phyloP scores from a whole-genome alignment of 148 eudicot species.

The Cornus florida region DNA sequence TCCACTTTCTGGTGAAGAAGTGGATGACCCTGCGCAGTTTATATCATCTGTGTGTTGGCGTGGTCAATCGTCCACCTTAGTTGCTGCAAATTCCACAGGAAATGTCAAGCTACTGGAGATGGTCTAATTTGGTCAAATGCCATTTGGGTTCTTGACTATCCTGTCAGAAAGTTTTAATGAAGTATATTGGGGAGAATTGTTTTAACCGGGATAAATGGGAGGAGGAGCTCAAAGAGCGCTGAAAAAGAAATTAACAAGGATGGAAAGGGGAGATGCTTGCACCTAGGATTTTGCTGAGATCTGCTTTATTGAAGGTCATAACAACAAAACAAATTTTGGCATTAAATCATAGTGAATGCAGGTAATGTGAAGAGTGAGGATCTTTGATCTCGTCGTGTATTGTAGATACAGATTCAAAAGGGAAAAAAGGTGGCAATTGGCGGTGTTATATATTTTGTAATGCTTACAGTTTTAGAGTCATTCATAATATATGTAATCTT shows the following conservation, averaged over 20 bases:
- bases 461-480: constrained; percentile 3
- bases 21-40: constrained; percentile 71
- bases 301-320: constrained; percentile 4
- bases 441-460: constrained; percentile 23
- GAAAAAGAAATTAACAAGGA: neutral
- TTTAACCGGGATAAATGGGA: neutral
- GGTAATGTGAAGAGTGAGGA: constrained; percentile 13
- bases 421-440: neutral
- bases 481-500: neutral
- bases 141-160: neutral
- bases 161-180: neutral
- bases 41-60: constrained; percentile 97
- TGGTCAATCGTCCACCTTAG: constrained; percentile 75
- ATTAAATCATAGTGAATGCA: constrained; percentile 12
- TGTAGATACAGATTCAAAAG: constrained; percentile 15
- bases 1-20: constrained; percentile 65
- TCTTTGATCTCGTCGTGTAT: neutral
- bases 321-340: constrained; percentile 19
- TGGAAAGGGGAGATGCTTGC: neutral
- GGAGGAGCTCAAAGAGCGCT: neutral
- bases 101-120: constrained; percentile 85
- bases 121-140: constrained; percentile 36
- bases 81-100: constrained; percentile 93
- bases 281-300: constrained; percentile 1
- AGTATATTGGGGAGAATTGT: no score